These are phyloP conservation scores for Starmerella tilneyi DNA, from an alignment of 805 yeast species.

Conservation along the genomic window DNA sequence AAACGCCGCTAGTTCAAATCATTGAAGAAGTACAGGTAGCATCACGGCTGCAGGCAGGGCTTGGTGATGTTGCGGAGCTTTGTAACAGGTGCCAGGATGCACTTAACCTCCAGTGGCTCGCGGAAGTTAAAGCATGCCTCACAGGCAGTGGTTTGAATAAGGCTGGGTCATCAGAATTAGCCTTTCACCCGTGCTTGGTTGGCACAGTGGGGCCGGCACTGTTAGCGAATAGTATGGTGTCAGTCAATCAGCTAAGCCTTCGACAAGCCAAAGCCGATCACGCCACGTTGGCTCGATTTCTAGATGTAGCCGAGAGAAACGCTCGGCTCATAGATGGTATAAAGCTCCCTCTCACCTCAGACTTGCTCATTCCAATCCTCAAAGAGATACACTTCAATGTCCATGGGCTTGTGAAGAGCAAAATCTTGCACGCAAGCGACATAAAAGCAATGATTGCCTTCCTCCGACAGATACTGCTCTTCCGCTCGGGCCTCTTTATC, in stretches of 20 bases:
- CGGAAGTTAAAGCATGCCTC: neutral
- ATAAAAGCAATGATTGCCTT: conserved; percentile 3
- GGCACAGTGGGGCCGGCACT: neutral
- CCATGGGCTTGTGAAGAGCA: neutral
- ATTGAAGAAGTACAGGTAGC: neutral
- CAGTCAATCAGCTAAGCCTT: neutral
- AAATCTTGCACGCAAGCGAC: neutral
- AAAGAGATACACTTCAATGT: neutral
- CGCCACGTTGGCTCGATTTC: neutral
- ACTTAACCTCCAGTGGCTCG: conserved; percentile 8
- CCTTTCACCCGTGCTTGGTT: neutral
- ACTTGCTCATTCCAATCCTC: neutral
- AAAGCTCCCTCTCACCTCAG: neutral
- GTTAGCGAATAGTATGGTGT: neutral
- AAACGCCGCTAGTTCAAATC: neutral
- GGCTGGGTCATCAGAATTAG: neutral
- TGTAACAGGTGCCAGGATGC: conserved; percentile 7
- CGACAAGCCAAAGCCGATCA: neutral
- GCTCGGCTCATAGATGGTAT: neutral
- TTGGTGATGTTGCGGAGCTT: conserved; percentile 4
- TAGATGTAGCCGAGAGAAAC: neutral
- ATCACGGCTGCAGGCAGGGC: conserved; percentile 6
- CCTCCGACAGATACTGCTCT: conserved; percentile 13
- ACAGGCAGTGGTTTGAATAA: neutral
- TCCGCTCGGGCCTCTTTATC: conserved; percentile 16